phyloP scores from a whole-genome alignment of 1,284 basidiomycete genomes.

The Irpex sp. region DNA sequence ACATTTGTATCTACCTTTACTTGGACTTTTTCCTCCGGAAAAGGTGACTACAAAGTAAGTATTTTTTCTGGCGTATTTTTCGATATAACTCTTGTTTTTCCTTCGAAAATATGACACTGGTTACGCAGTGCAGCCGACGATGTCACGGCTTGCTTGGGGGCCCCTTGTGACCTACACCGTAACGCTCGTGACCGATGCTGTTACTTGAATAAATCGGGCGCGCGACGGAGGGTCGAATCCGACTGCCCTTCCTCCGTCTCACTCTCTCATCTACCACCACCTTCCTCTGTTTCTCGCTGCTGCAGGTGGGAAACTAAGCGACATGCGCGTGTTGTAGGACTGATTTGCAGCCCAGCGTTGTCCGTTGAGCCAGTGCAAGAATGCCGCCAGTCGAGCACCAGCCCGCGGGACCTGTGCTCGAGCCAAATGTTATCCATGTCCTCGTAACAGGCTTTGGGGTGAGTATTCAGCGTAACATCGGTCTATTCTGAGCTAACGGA shows the following conservation, averaged over 20 bases:
- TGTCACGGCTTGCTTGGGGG: neutral
- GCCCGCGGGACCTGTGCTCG: conserved; percentile 12
- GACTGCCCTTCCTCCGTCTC: neutral
- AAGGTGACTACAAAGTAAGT: no score
- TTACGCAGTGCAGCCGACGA: neutral
- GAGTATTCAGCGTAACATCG: conserved; percentile 24
- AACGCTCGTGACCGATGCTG: neutral
- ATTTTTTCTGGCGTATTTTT: no score
- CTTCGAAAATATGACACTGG: no score
- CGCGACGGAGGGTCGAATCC: neutral
- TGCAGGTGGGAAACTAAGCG: no score
- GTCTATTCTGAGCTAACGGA: neutral
- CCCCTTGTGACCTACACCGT: neutral
- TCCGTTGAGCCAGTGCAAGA: neutral
- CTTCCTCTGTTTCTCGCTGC: neutral
- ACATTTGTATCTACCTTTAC: no score
- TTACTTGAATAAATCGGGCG: neutral
- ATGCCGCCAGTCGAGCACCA: conserved; percentile 5
- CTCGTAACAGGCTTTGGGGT: conserved; percentile 62
- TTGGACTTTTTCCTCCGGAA: no score
- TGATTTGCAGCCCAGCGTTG: neutral
- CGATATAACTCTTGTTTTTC: no score
- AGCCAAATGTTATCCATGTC: conserved; percentile 38
- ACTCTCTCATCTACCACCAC: neutral
- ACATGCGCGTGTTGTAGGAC: neutral